Evolutionary conservation across 2,329 filamentous ascomycete species (phyloP).

Genomic region (Fusarium scirpi): DNA sequence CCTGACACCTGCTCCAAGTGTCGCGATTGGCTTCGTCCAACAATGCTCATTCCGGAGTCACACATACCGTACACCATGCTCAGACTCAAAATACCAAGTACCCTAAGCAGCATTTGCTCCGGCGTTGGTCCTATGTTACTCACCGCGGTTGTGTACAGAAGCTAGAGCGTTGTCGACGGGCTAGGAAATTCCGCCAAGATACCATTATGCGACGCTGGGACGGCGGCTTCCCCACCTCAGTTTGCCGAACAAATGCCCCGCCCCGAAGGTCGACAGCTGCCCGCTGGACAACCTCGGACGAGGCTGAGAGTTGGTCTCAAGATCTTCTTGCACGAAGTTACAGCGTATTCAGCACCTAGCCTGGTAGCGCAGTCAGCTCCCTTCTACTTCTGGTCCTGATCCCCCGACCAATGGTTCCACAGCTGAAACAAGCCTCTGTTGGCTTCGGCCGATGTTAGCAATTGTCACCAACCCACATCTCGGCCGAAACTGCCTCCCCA

Average conservation of each 20-base stretch:
- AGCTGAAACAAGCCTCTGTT: constrained; percentile 27
- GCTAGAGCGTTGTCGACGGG: constrained; percentile 4
- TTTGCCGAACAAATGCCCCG: constrained; percentile 39
- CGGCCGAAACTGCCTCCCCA: constrained; percentile 29
- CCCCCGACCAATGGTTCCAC: constrained; percentile 31
- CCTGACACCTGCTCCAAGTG: constrained; percentile 8
- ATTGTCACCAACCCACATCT: constrained; percentile 24
- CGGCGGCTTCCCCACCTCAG: constrained; percentile 11
- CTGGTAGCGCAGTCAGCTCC: constrained; percentile 15
- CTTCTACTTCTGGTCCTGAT: constrained; percentile 40
- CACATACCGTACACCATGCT: constrained; percentile 23
- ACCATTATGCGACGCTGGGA: background rate
- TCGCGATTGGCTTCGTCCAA: constrained; percentile 23
- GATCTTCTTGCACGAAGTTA: background rate
- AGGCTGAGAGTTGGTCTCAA: constrained; percentile 7
- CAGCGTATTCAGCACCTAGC: constrained; percentile 7
- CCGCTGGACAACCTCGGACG: constrained; percentile 23
- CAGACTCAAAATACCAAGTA: constrained; percentile 17
- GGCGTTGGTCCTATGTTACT: constrained; percentile 21
- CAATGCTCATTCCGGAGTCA: constrained; percentile 35
- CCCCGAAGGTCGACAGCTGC: constrained; percentile 10
- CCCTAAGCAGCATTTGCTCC: constrained; percentile 18
- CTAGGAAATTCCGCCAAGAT: constrained; percentile 14
- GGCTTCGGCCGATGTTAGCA: constrained; percentile 31
- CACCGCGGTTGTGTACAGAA: constrained; percentile 13